A percentile compares a stretch with the other conserved stretches of the same genome.
Conservation (phyloP, 192 early-diverging fungal genomes). For the Coemansia javaensis region DNA sequence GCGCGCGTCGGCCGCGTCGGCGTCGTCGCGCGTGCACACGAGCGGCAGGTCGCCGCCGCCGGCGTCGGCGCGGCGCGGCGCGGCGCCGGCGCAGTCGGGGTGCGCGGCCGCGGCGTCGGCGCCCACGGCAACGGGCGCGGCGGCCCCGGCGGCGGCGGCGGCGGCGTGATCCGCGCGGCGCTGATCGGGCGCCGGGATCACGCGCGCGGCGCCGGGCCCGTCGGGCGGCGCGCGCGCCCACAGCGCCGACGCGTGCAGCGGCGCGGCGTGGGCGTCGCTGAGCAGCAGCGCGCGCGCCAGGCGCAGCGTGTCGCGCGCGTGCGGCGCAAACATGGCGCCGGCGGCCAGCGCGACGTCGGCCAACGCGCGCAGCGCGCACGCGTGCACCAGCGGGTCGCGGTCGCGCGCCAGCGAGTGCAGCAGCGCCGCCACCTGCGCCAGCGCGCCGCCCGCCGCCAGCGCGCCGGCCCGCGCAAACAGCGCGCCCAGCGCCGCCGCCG, state of each 20-base stretch:
- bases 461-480: slow-evolving; percentile 86
- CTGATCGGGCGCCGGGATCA: slow-evolving; percentile 4
- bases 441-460: slow-evolving; percentile 73
- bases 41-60: slow-evolving; percentile 12
- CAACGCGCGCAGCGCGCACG: slow-evolving; percentile 85
- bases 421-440: slow-evolving; percentile 85
- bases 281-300: slow-evolving; percentile 85
- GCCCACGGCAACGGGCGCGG: slow-evolving; percentile 44
- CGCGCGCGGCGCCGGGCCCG: background rate
- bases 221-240: slow-evolving; percentile 37
- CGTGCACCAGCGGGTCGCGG: slow-evolving; percentile 88
- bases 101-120: slow-evolving; percentile 56
- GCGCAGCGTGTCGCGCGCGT: slow-evolving; percentile 80
- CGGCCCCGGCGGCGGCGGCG: background rate
- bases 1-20: slow-evolving; percentile 49
- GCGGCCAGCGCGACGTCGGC: slow-evolving; percentile 82
- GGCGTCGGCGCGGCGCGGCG: background rate
- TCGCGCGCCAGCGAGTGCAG: slow-evolving; percentile 88
- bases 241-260: slow-evolving; percentile 28
- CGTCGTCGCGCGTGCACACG: slow-evolving; percentile 57
- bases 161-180: slow-evolving; percentile 27
- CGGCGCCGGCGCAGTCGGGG: slow-evolving; percentile 45
- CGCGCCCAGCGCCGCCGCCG: slow-evolving; percentile 81
- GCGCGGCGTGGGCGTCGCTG: slow-evolving; percentile 77
- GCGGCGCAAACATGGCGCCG: slow-evolving; percentile 86